A percentile compares a stretch with the other conserved stretches of the same genome.
Evolutionary conservation across 306 rosid genomes (phyloP).

Genomic region (Begonia fuchsioides): DNA sequence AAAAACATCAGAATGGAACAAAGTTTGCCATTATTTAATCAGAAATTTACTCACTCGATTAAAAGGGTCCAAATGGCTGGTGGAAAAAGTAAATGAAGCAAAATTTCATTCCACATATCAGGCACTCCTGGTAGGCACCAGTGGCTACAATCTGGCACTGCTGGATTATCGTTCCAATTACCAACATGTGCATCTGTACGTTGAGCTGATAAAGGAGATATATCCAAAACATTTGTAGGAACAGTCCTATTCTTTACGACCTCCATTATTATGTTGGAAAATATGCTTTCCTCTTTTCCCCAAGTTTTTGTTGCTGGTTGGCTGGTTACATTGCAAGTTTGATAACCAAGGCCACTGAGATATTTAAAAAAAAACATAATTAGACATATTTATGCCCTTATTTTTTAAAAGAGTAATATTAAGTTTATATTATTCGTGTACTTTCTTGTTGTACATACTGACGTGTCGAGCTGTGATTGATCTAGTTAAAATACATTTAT

Average conservation of each 20-base stretch:
- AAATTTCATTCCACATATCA: conserved; percentile 92
- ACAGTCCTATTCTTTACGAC: conserved; percentile 38
- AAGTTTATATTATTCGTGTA: no score
- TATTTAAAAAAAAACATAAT: conserved; percentile 10
- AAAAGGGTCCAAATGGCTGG: conserved; percentile 10
- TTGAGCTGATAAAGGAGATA: conserved; percentile 63
- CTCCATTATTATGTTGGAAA: conserved; percentile 46
- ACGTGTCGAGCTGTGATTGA: no score
- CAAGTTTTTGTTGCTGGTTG: conserved; percentile 40
- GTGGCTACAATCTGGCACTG: conserved; percentile 85
- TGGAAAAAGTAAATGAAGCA: conserved; percentile 39
- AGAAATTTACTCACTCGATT: conserved; percentile 5
- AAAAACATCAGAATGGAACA: no score
- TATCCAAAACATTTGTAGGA: conserved; percentile 36
- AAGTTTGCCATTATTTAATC: no score
- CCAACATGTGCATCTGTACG: conserved; percentile 87
- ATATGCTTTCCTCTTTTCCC: conserved; percentile 38
- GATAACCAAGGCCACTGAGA: conserved; percentile 40
- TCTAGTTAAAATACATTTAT: no score
- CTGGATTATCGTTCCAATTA: conserved; percentile 60
- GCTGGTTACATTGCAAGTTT: conserved; percentile 46
- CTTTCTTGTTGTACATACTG: no score
- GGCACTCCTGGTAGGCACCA: conserved; percentile 99
- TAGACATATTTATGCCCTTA: no score
- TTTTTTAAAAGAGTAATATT: no score